phyloP scores from a whole-genome alignment of 1,139 yeast species.

The Scheffersomyces illinoinensis region DNA sequence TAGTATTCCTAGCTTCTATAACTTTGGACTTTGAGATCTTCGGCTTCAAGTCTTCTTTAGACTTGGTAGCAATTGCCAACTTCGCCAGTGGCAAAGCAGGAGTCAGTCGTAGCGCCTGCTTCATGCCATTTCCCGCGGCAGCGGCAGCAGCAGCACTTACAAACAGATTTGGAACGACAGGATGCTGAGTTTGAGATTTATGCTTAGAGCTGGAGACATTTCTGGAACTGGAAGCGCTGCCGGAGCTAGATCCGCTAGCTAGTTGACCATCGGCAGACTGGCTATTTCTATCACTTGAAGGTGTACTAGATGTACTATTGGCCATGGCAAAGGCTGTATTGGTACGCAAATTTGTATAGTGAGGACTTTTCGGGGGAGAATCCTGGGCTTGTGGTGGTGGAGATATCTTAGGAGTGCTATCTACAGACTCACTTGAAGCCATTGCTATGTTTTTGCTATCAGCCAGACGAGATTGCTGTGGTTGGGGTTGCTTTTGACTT shows the following conservation, averaged over 20 bases:
- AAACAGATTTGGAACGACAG: background rate
- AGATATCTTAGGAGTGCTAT: background rate
- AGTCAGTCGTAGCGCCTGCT: background rate
- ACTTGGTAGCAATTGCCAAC: background rate
- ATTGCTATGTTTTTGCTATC: background rate
- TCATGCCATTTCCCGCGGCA: background rate
- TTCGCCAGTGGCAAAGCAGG: slow-evolving; percentile 8
- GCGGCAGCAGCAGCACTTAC: background rate
- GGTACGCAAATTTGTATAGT: slow-evolving; percentile 6
- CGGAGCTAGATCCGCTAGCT: background rate
- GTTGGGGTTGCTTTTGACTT: background rate
- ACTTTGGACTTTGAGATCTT: background rate
- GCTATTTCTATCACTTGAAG: background rate
- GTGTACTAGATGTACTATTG: background rate
- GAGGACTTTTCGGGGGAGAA: slow-evolving; percentile 5
- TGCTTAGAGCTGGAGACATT: background rate
- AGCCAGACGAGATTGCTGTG: background rate
- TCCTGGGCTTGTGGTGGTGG: slow-evolving; percentile 5
- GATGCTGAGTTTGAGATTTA: background rate
- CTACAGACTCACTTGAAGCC: background rate
- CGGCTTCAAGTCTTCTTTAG: background rate
- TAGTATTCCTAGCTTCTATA: slow-evolving; percentile 7
- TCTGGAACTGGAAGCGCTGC: background rate
- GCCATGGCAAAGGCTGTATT: slow-evolving; percentile 5
- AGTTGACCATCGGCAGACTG: background rate